A percentile compares a stretch with the other conserved stretches of the same genome.
Conservation (phyloP, 2,329 filamentous ascomycete species). For the Hymenotorrendiella dingleyae region DNA sequence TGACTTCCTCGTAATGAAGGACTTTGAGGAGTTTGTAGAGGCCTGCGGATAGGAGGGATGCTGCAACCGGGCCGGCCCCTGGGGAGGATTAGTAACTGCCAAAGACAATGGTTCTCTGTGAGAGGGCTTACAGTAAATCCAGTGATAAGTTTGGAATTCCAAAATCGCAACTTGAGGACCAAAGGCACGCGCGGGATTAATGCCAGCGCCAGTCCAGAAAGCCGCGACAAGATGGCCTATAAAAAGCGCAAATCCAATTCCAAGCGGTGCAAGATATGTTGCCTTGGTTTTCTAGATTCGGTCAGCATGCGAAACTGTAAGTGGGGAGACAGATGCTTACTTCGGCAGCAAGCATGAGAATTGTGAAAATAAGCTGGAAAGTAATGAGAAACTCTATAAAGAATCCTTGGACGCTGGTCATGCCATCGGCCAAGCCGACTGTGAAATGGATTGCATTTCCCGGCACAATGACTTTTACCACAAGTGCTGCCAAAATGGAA, state of each 20-base stretch:
- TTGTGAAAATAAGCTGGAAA: slow-evolving; percentile 1
- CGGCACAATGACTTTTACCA: slow-evolving; percentile 35
- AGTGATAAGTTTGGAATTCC: slow-evolving; percentile 38
- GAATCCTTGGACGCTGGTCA: slow-evolving; percentile 1
- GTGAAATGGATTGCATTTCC: slow-evolving; percentile 14
- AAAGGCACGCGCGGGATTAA: slow-evolving; percentile 43
- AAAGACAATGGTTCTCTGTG: not conserved
- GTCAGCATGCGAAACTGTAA: not conserved
- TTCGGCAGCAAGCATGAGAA: slow-evolving; percentile 14
- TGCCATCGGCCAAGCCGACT: slow-evolving; percentile 6
- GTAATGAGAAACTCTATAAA: slow-evolving; percentile 3
- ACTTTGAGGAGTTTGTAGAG: slow-evolving; percentile 46
- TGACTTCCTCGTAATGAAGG: slow-evolving; percentile 47
- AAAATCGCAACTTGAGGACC: slow-evolving; percentile 39
- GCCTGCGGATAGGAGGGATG: slow-evolving; percentile 41
- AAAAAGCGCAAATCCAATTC: slow-evolving; percentile 42
- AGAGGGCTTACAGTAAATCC: slow-evolving; percentile 37
- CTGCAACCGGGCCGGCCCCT: slow-evolving; percentile 45
- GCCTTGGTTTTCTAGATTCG: slow-evolving; percentile 35
- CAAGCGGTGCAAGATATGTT: slow-evolving; percentile 43
- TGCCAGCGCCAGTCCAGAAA: slow-evolving; percentile 41
- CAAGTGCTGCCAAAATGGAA: slow-evolving; percentile 30
- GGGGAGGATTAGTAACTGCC: not conserved
- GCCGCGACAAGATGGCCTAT: slow-evolving; percentile 34
- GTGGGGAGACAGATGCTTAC: not conserved